Percentiles rank a stretch among this genome's conserved stretches.
These are phyloP conservation scores for Solanum hybrid DNA, from an alignment of 305 asterid genomes.

Conservation along the genomic window DNA sequence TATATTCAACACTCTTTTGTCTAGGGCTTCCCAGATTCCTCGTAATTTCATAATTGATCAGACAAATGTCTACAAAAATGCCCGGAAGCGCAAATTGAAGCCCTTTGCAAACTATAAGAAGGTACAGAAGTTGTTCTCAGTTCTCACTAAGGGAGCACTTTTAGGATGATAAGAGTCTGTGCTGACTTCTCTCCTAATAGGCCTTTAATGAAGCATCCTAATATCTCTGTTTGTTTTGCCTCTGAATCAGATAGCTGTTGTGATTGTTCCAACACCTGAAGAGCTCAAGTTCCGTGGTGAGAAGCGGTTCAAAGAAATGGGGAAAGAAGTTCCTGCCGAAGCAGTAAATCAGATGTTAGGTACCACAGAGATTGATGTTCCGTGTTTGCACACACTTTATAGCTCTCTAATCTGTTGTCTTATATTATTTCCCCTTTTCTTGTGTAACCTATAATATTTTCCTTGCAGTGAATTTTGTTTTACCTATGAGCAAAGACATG, in stretches of 20 bases:
- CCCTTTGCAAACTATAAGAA: constrained; percentile 36
- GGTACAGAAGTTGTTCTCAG: constrained; percentile 12
- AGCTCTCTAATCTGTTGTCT: constrained; percentile 1
- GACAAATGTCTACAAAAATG: constrained; percentile 42
- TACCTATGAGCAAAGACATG: constrained; percentile 44
- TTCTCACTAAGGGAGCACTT: neutral
- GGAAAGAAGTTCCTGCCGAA: constrained; percentile 42
- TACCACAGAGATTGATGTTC: constrained; percentile 8
- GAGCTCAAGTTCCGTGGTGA: constrained; percentile 37
- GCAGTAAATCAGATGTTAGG: constrained; percentile 49
- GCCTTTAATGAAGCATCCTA: neutral
- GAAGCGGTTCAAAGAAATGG: constrained; percentile 36
- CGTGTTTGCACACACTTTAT: constrained; percentile 3
- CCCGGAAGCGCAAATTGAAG: constrained; percentile 46
- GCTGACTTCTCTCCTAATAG: neutral
- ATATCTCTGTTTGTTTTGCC: neutral
- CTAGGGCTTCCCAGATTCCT: constrained; percentile 49
- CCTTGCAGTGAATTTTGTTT: constrained; percentile 32
- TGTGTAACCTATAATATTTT: constrained; percentile 2
- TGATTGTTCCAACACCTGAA: constrained; percentile 38
- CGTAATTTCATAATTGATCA: constrained; percentile 61
- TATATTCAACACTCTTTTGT: constrained; percentile 36
- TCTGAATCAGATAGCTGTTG: constrained; percentile 40
- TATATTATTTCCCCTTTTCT: neutral
- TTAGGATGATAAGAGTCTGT: neutral